Evolutionary conservation across 768 basidiomycete species (phyloP).

Genomic region (Boletellus sp.): DNA sequence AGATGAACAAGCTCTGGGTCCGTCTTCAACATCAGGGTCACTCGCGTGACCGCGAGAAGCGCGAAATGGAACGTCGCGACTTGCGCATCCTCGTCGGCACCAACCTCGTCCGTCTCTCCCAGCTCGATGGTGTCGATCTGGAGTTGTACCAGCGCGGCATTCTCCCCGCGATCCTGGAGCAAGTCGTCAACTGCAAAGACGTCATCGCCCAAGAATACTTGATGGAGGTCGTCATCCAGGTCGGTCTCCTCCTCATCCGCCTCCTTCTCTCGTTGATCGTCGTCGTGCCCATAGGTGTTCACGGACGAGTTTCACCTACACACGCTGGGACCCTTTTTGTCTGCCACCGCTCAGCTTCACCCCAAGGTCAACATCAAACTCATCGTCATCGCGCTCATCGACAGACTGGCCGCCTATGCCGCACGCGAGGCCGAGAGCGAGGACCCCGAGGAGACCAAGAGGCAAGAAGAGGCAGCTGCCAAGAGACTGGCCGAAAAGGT

Average conservation of each 20-base stretch:
- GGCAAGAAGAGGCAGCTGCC: constrained; percentile 91
- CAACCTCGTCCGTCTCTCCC: constrained; percentile 91
- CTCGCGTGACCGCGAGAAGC: constrained; percentile 94
- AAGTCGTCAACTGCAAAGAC: constrained; percentile 97
- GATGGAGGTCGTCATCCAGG: constrained; percentile 99
- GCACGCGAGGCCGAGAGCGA: constrained; percentile 97
- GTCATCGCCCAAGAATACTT: constrained; percentile 98
- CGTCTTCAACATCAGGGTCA: constrained; percentile 97
- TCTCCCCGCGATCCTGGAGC: constrained; percentile 90
- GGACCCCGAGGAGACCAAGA: constrained; percentile 90
- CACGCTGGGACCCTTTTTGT: constrained; percentile 92
- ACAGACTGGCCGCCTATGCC: constrained; percentile 92
- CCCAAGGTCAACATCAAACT: constrained; percentile 98
- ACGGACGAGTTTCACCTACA: constrained; percentile 98
- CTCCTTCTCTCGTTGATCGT: background rate
- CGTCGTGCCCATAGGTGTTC: constrained; percentile 63
- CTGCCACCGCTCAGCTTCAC: constrained; percentile 93
- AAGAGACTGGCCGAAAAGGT: constrained; percentile 85
- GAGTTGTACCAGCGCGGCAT: constrained; percentile 85
- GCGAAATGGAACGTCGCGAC: constrained; percentile 93
- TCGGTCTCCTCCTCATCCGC: constrained; percentile 31
- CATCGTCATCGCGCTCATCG: constrained; percentile 96
- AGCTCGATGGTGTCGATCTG: constrained; percentile 94
- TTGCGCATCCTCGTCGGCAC: constrained; percentile 96
- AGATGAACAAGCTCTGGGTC: constrained; percentile 99